A percentile compares a stretch with the other conserved stretches of the same genome.
These are phyloP conservation scores for Aspergillus jensenii DNA, from an alignment of 2,329 filamentous ascomycete genomes.

Conservation along the genomic window DNA sequence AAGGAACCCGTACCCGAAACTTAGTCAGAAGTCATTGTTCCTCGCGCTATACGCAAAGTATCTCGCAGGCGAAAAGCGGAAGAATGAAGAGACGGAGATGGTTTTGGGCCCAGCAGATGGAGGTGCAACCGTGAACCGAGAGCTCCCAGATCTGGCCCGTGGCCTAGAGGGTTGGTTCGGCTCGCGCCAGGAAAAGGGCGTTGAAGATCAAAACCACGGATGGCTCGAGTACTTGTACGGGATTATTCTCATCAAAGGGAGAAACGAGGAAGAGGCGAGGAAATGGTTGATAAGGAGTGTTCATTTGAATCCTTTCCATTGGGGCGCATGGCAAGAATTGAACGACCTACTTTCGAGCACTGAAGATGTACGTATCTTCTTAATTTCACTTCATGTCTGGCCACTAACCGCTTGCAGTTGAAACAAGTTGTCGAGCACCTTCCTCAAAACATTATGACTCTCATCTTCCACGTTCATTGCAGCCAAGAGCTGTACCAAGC, in stretches of 20 bases:
- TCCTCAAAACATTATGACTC: conserved; percentile 87
- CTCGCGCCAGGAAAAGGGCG: conserved; percentile 60
- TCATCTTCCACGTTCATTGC: conserved; percentile 89
- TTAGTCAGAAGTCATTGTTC: conserved; percentile 92
- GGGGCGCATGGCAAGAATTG: conserved; percentile 95
- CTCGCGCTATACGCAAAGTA: conserved; percentile 90
- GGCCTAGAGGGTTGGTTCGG: conserved; percentile 80
- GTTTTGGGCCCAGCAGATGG: conserved; percentile 91
- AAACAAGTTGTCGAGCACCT: conserved; percentile 70
- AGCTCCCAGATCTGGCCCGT: conserved; percentile 72
- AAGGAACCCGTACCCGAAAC: conserved; percentile 44
- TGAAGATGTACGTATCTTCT: conserved; percentile 67
- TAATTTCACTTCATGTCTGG: not conserved
- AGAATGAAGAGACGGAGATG: conserved; percentile 96
- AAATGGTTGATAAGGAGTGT: conserved; percentile 86
- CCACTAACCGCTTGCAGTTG: conserved; percentile 52
- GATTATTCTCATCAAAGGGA: conserved; percentile 83
- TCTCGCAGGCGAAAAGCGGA: conserved; percentile 90
- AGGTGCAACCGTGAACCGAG: conserved; percentile 79
- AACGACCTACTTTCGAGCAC: conserved; percentile 73
- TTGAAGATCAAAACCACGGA: conserved; percentile 70
- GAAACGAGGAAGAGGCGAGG: conserved; percentile 82
- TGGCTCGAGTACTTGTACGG: conserved; percentile 87
- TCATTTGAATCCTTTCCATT: conserved; percentile 89
- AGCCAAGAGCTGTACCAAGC: conserved; percentile 91